These are phyloP conservation scores for Carex pumila DNA, from an alignment of 176 grass and related monocot genomes.

Conservation along the genomic window DNA sequence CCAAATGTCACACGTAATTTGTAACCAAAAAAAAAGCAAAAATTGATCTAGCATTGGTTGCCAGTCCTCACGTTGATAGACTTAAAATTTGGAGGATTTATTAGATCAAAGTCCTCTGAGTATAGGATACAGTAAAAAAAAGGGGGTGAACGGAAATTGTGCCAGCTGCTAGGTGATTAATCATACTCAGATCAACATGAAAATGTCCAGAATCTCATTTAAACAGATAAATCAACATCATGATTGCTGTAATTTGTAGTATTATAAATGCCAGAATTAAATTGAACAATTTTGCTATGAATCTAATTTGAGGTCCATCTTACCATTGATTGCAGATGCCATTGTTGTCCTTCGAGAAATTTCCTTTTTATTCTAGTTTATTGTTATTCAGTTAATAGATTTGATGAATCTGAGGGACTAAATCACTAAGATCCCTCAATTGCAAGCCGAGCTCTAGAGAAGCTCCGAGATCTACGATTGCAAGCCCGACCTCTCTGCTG, in stretches of 20 bases:
- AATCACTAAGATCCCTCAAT: conserved; percentile 63
- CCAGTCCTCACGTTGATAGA: neutral
- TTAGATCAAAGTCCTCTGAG: neutral
- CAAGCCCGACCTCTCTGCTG: conserved; percentile 44
- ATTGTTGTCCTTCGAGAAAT: conserved; percentile 16
- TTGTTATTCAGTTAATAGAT: neutral
- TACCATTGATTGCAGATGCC: conserved; percentile 38
- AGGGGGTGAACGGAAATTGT: neutral
- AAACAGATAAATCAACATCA: neutral
- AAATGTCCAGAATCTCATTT: neutral
- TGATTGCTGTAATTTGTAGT: neutral
- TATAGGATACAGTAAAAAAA: neutral
- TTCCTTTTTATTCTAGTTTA: neutral
- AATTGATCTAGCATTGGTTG: neutral
- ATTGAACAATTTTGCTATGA: neutral
- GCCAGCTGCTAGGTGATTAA: neutral
- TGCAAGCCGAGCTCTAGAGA: conserved; percentile 76
- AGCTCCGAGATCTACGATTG: conserved; percentile 87
- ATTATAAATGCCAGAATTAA: neutral
- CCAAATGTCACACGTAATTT: neutral
- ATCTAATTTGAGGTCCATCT: conserved; percentile 24
- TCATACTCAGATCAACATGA: conserved; percentile 7
- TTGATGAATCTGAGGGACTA: neutral
- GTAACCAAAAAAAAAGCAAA: neutral
- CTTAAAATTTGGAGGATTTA: neutral